phyloP scores from a whole-genome alignment of 306 rosid genomes.

The Sesbania bispinosa region DNA sequence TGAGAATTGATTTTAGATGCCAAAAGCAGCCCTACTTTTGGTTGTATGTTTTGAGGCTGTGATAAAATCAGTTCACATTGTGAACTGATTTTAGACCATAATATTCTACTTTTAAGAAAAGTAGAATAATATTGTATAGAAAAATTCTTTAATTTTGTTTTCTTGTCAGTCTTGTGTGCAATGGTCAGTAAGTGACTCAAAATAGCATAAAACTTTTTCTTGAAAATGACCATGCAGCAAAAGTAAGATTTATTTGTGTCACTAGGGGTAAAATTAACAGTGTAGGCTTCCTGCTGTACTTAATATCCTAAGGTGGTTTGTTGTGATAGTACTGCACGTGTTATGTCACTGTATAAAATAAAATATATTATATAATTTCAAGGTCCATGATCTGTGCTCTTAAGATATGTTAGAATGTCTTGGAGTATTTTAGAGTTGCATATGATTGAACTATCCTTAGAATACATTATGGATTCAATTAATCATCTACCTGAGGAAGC shows the following conservation, averaged over 20 bases:
- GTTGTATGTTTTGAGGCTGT: background rate
- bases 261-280: too few relatives aligned
- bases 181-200: too few relatives aligned
- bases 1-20: background rate
- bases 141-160: too few relatives aligned
- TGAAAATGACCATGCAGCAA: too few relatives aligned
- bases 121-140: too few relatives aligned
- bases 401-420: background rate
- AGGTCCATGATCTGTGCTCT: background rate
- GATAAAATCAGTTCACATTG: too few relatives aligned
- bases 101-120: too few relatives aligned
- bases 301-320: background rate
- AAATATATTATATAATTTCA: background rate
- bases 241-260: too few relatives aligned
- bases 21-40: background rate
- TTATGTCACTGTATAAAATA: background rate
- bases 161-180: too few relatives aligned
- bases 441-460: background rate
- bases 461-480: background rate
- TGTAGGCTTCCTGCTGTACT: too few relatives aligned
- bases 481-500: background rate
- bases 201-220: too few relatives aligned
- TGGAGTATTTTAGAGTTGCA: background rate
- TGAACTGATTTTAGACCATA: too few relatives aligned
- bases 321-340: background rate